Evolutionary conservation across 2,329 filamentous ascomycete genomes (phyloP), one percentile per base, ranked within the genome.

Genomic region (Periconia sp.): DNA sequence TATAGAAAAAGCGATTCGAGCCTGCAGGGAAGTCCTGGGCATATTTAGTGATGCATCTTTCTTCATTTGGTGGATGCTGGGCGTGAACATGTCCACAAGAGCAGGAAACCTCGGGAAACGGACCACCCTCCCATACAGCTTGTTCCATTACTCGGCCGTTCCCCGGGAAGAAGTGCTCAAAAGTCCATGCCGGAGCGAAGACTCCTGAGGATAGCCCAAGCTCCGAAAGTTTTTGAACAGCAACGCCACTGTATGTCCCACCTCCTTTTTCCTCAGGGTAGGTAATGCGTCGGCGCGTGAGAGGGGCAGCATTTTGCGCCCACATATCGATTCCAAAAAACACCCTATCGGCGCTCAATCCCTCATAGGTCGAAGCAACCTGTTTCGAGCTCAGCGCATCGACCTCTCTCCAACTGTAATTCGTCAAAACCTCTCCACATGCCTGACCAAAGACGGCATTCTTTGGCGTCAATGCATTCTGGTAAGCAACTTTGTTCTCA

Each of bases 111-210:
- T 61, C 52, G 1, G 70, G 62, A 9, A 76, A 55, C 14, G 47
- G 30, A 3, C 20, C 17, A 0, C 73, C 75, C 14, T 71, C 60
- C 76, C 75, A 77, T 47, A 76, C 62, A 8, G 65, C 58, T 14
- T 54, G 56, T 42, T 76, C 71, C 6, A 74, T 59, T 2, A 43
- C 55, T 18, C 56, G 58, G 15, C 61, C 64, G 30, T 67, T 47
- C 2, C 52, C 50, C 14, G 62, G 58, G 37, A 79, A 79, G 37
- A 79, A 79, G 50, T 79, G 75, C 55, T 80, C 77, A 54, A 74
- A 78, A 6, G 74, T 73, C 78, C 77, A 79, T 6, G 75, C 78
- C 2, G 77, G 77, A 8, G 73, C 77, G 57, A 79, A 80, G 1
- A 79, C 59, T 3, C 75, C 77, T 35, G 68, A 71, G n/a, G 72